Evolutionary conservation across 1,284 basidiomycete species (phyloP), one percentile per base, ranked within the genome.

Genomic region (Ustilago xerochloae): DNA sequence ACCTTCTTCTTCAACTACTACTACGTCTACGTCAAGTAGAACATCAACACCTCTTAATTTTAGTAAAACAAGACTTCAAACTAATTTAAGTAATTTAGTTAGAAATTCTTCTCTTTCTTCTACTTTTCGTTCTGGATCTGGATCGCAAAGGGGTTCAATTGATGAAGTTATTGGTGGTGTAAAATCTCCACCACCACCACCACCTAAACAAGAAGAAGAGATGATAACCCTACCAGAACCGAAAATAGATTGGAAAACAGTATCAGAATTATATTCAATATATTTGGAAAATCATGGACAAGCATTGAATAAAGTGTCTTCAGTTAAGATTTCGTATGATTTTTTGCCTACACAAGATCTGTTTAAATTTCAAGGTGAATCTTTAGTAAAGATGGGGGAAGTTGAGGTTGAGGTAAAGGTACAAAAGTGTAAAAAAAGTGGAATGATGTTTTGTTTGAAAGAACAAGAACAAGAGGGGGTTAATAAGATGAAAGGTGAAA

Each of bases 31-130:
- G 0, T 50, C 67, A 4, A 50, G 52, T 8, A 51, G 36, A 24
- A 43, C n/a, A 39, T 5, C 41, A 20, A 24, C 6, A 22, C 9
- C 43, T 3, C 1, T 36, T 4, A 56, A 51, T 24, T 32, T 55
- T 4, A 32, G 53, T 46, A 72, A 56, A n/a, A 15, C 55, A 4
- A 18, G 63, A 6, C 18, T 72, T 18, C 69, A 72, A 20, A 36
- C 63, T 4, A 72, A 72, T 33, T 52, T 72, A 3, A 36, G 46
- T 4, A 59, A 59, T 24, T 48, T 72, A 2, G 69, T 72, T 0
- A 50, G 69, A 2, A 54, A 39, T 7, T 20, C 33, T 1, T 66
- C 63, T 13, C 43, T 72, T 3, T 57, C 65, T 0, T n/a, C n/a
- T n/a, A n/a, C n/a, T n/a, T 30, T 53, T 0, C 54, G 52, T 2